Conservation (phyloP, 768 basidiomycete genomes). For the Leccinum rimulosum region DNA sequence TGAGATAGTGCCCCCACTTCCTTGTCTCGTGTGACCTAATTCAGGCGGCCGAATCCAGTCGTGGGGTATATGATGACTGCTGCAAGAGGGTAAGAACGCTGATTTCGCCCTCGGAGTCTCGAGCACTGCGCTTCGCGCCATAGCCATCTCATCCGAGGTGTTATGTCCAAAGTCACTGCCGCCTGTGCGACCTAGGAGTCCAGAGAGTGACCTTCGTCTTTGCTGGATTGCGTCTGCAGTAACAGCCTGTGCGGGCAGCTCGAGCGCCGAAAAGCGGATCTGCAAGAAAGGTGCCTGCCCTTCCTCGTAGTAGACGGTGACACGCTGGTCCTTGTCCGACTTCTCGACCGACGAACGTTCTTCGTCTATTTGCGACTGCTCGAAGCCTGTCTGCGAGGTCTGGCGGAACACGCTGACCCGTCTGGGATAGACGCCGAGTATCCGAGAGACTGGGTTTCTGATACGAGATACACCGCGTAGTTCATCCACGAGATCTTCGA, state of each 20-base stretch:
- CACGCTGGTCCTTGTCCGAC: slow-evolving; percentile 35
- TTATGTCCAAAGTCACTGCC: slow-evolving; percentile 4
- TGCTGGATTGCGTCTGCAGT: slow-evolving; percentile 16
- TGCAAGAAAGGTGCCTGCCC: slow-evolving; percentile 49
- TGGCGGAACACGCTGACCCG: slow-evolving; percentile 53
- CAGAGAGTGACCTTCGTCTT: slow-evolving; percentile 14
- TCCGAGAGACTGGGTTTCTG: slow-evolving; percentile 35
- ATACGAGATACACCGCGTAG: slow-evolving; percentile 24
- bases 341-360: slow-evolving; percentile 7
- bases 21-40: slow-evolving; percentile 8
- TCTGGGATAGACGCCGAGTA: slow-evolving; percentile 51
- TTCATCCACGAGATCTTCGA: slow-evolving; percentile 44
- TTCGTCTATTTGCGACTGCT: slow-evolving; percentile 6
- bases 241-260: slow-evolving; percentile 35
- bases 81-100: neutral
- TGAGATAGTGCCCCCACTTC: slow-evolving; percentile 32
- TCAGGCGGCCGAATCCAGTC: slow-evolving; percentile 17
- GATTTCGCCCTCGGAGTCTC: slow-evolving; percentile 17
- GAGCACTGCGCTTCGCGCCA: slow-evolving; percentile 1
- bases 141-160: slow-evolving; percentile 10
- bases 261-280: slow-evolving; percentile 53
- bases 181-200: slow-evolving; percentile 1
- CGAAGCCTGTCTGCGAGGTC: slow-evolving; percentile 42
- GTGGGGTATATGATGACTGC: neutral
- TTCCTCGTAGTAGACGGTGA: slow-evolving; percentile 46